phyloP scores from a whole-genome alignment of 2,329 filamentous ascomycete species.

The Zymoseptoria crescenta region DNA sequence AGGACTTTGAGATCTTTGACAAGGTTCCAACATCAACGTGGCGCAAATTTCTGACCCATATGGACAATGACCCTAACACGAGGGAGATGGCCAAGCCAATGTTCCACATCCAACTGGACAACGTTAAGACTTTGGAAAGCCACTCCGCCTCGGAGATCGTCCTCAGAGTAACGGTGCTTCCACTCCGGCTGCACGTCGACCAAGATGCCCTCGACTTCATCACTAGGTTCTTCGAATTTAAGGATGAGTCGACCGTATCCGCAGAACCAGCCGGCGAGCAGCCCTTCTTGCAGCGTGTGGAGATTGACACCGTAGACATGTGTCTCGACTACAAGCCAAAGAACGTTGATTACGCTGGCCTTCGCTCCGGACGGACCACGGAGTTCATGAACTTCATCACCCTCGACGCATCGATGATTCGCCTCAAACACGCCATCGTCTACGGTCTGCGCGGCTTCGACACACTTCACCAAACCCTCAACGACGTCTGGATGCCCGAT shows the following conservation, averaged over 20 bases:
- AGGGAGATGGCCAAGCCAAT: constrained; percentile 81
- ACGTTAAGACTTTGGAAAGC: constrained; percentile 75
- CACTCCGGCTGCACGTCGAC: constrained; percentile 85
- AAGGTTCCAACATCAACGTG: constrained; percentile 92
- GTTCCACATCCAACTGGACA: constrained; percentile 82
- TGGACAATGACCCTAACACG: constrained; percentile 69
- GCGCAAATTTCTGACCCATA: constrained; percentile 96
- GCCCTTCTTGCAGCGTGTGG: constrained; percentile 75
- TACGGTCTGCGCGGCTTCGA: constrained; percentile 91
- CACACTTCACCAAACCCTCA: constrained; percentile 77
- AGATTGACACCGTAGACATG: constrained; percentile 74
- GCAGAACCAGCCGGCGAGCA: constrained; percentile 44
- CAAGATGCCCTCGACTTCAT: constrained; percentile 97
- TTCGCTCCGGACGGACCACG: constrained; percentile 86
- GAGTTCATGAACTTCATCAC: constrained; percentile 99
- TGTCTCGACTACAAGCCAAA: constrained; percentile 97
- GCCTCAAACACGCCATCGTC: constrained; percentile 79
- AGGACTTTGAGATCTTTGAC: constrained; percentile 84
- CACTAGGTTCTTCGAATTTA: constrained; percentile 95
- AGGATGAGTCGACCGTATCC: constrained; percentile 59
- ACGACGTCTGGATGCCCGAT: constrained; percentile 95
- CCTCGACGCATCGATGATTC: constrained; percentile 79
- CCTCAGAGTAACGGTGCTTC: constrained; percentile 59
- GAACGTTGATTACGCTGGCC: constrained; percentile 86
- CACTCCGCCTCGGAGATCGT: constrained; percentile 86